Base-by-base conservation (phyloP, 2,329 filamentous ascomycete species). In the Pseudogymnoascus sp. region DNA sequence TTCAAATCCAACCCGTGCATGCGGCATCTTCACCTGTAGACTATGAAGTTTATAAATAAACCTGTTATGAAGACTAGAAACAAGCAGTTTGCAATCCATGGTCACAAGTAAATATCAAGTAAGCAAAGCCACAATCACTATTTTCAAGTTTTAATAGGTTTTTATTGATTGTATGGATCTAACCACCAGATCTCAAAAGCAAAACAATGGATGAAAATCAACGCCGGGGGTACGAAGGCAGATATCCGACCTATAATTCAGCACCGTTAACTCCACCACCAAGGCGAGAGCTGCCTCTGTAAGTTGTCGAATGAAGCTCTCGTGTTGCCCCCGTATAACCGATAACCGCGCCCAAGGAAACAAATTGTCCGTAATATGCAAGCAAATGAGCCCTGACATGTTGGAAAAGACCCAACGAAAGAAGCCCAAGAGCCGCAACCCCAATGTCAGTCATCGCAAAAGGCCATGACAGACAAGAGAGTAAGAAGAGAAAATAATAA, bases 331-430 rank as follows among this genome's bases (percentile, higher is more conserved):
- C 26, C 26, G n/a, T 33, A 54, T 9, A 54, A 33, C 5, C 35
- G 47, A 54, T 54, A 33, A 54, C 29, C 29, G 47, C 47, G 47
- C 47, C 47, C 47, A 54, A 54, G n/a, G 47, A 54, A 54, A 54
- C 26, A 54, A 54, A 54, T 35, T 54, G 47, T 54, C 29, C 47
- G 29, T 59, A 59, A 44, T 59, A 59, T 39, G 37, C 58, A 59
- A 17, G 37, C 58, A 41, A 40, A 9, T 39, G 58, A 10, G 24
- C 33, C 21, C 33, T 10, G 8, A 59, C 21, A 10, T 13, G 13
- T 15, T 24, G 33, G 44, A 54, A 33, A 54, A 15, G 8, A 29
- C 44, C 47, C 21, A 54, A 54, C 5, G 13, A 33, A 2, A 21
- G 47, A 13, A 29, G 8, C 17, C 29, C 47, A 54, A 21, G 47